Conservation (phyloP, 371 early-diverging fungal genomes). For the Mortierella sp. region DNA sequence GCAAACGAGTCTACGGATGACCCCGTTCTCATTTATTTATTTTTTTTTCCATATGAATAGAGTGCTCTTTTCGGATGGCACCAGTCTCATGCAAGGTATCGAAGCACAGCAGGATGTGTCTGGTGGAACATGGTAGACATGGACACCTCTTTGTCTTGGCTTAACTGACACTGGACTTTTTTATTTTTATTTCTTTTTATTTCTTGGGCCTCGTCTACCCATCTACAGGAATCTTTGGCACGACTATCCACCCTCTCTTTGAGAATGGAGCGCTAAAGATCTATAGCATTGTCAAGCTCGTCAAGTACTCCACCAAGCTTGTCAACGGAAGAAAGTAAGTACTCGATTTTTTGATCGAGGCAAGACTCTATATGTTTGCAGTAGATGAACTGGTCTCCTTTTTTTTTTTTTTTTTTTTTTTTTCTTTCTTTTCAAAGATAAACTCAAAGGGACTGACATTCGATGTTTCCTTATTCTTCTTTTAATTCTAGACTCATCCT, state of each 20-base stretch:
- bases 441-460: conserved; percentile 4
- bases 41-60: conserved; percentile 41
- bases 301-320: conserved; percentile 61
- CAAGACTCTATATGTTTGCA: too few relatives aligned
- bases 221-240: conserved; percentile 71
- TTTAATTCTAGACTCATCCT: conserved; percentile 24
- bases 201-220: not conserved
- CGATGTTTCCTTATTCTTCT: conserved; percentile 2
- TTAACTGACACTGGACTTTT: too few relatives aligned
- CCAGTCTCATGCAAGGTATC: conserved; percentile 72
- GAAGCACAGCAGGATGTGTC: too few relatives aligned
- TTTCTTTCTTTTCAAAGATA: conserved; percentile 23
- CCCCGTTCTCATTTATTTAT: not conserved
- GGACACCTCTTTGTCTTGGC: too few relatives aligned
- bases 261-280: conserved; percentile 58
- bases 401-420: too few relatives aligned
- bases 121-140: too few relatives aligned
- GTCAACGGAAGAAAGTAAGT: conserved; percentile 66
- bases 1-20: conserved; percentile 15
- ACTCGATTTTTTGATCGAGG: conserved; percentile 10
- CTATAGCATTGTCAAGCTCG: conserved; percentile 63
- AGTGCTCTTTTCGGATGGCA: conserved; percentile 78
- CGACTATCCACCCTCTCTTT: conserved; percentile 61
- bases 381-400: too few relatives aligned
- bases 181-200: not conserved